Evolutionary conservation across 164 flowering plant genomes (phyloP), one percentile per base, ranked within the genome.

Genomic region (Vitis vinifera): DNA sequence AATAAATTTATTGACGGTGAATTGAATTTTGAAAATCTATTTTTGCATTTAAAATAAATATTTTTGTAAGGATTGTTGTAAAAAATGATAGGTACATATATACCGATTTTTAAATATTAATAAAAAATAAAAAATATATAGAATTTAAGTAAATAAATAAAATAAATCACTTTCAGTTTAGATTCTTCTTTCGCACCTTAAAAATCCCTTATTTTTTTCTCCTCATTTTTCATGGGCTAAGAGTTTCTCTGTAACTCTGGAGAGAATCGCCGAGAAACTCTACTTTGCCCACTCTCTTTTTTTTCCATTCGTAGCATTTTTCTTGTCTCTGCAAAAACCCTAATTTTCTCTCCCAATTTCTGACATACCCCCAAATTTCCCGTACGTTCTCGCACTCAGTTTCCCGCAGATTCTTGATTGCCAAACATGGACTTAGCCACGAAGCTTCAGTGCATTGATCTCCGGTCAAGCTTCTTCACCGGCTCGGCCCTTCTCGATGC

Each of bases 391-490:
- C 15, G 48, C 47, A 59, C 47, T 11, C 47, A 3, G 44, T 55
- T 55, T 56, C 59, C n/a, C 15, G 8, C 60, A 17, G 29, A 63
- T 71, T 63, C 71, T 11, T 31, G 10, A 29, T 7, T 47, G 2
- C 62, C 74, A 69, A 63, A 14, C 75, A 87, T 89, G 91, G 88
- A 83, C 50, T 71, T 87, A 19, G 68, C 86, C 37, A 51, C 81
- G 10, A 87, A 86, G 50, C 71, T 87, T 47, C 87, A 75, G 53
- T 71, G 70, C 29, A 71, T 85, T 61, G 79, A 83, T 70, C 88
- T 87, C 63, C 77, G 84, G 12, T 80, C 92, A 56, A 69, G 77
- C 68, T 87, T 86, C 77, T 62, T 86, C 73, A 73, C 86, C 51
- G 83, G 82, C 57, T 51, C 82, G 27, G 19, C 82, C 29, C 67